Evolutionary conservation across 2,329 filamentous ascomycete species (phyloP).

Genomic region (Calonectria multiphialidica): DNA sequence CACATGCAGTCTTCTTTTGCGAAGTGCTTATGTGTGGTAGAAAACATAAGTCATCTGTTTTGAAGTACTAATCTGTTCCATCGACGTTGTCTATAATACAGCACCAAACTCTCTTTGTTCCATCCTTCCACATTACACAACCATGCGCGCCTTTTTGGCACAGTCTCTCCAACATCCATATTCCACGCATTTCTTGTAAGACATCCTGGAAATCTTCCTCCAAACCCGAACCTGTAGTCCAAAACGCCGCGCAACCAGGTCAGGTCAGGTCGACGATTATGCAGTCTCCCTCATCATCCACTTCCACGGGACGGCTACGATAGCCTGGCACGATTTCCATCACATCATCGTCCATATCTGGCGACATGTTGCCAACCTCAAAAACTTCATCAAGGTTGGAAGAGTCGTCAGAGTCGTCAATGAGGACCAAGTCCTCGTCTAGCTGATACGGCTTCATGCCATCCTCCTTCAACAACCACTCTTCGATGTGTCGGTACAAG

Average conservation of each 20-base stretch:
- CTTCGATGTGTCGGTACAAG: constrained; percentile 61
- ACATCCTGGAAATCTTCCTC: not conserved
- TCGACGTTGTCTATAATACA: not conserved
- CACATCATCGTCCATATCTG: constrained; percentile 41
- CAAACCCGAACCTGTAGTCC: not conserved
- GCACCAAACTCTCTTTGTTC: not conserved
- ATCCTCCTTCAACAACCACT: constrained; percentile 60
- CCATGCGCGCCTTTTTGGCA: not conserved
- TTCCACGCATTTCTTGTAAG: not conserved
- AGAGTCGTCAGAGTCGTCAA: constrained; percentile 40
- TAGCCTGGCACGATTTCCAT: constrained; percentile 14
- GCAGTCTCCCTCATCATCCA: constrained; percentile 9
- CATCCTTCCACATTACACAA: constrained; percentile 7
- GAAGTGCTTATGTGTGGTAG: not conserved
- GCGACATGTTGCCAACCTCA: constrained; percentile 25
- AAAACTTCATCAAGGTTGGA: constrained; percentile 9
- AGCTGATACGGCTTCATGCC: constrained; percentile 42
- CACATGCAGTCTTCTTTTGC: not conserved
- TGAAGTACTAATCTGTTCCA: not conserved
- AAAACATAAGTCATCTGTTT: not conserved
- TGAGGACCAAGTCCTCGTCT: constrained; percentile 35
- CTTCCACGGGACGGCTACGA: not conserved
- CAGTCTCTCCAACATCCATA: constrained; percentile 12
- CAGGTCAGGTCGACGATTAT: constrained; percentile 39
- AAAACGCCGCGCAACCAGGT: not conserved